Evolutionary conservation across 1,284 basidiomycete genomes (phyloP), one percentile per base, ranked within the genome.

Genomic region (Tylopilus sp.): DNA sequence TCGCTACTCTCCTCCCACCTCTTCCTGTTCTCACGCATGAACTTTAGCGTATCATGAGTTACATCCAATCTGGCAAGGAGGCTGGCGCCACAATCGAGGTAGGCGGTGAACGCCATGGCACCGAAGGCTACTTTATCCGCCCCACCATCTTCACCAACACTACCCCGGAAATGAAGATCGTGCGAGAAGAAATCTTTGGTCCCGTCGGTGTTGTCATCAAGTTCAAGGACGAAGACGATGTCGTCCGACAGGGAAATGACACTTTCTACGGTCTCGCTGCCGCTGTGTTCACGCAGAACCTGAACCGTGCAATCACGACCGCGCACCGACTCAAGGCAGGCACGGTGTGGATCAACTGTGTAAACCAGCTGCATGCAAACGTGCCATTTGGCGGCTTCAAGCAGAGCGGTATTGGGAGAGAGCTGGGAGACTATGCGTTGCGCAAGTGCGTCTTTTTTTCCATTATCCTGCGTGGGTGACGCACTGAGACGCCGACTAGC

Each of bases 311-410:
- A 1, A 71, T 95, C 57, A 73, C 77, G 50, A 83, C 86, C 8
- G 87, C 90, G 8, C 81, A 91, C 69, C 77, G 71, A 57, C 75
- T 97, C 56, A 80, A 91, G 60, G 90, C 91, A 3, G 94, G 94
- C 31, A 92, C 90, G 7, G 81, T 81, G 2, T 91, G 84, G 82
- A 69, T 90, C 60, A 94, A 94, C 75, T 88, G 82, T 56, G 77
- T 78, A 59, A 90, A 89, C 71, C 72, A 77, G 62, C 67, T 88
- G 17, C 70, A 85, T 63, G 67, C 80, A 7, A 75, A 78, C 48
- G 73, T 89, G 34, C 88, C 91, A 1, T 94, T 94, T 68, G 91
- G 93, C 55, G 93, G 92, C 29, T 94, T 78, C 81, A 95, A 94
- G 79, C 81, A 87, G 64, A 81, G 78, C 11, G 90, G 90, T 50